Percentiles rank a stretch among this genome's conserved stretches.
Evolutionary conservation across 805 yeast genomes (phyloP).

Genomic region (Ogataea degrootiae): DNA sequence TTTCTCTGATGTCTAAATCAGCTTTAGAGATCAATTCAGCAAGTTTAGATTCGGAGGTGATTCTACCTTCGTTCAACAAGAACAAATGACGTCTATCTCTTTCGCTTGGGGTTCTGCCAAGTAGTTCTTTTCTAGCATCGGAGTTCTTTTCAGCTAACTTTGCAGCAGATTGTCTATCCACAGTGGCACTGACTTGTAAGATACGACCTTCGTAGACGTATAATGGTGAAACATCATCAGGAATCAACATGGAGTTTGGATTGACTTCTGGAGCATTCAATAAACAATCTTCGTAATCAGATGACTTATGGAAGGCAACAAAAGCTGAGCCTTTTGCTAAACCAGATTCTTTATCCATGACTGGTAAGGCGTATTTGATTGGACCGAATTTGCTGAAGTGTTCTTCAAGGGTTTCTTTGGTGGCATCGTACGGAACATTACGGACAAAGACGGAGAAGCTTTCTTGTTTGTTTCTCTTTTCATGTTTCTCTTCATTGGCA

Average conservation of each 20-base stretch:
- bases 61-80: slow-evolving; percentile 90
- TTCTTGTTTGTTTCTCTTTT: slow-evolving; percentile 55
- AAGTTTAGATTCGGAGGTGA: slow-evolving; percentile 72
- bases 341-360: slow-evolving; percentile 78
- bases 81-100: slow-evolving; percentile 82
- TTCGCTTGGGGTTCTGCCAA: slow-evolving; percentile 77
- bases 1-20: slow-evolving; percentile 84
- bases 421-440: slow-evolving; percentile 93
- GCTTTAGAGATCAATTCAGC: slow-evolving; percentile 62
- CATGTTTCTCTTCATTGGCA: slow-evolving; percentile 23
- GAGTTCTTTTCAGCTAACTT: slow-evolving; percentile 70
- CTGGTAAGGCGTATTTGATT: slow-evolving; percentile 90
- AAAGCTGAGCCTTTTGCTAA: slow-evolving; percentile 93
- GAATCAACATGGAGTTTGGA: slow-evolving; percentile 61
- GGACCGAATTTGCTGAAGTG: slow-evolving; percentile 84
- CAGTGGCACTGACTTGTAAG: slow-evolving; percentile 76
- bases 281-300: slow-evolving; percentile 63
- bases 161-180: slow-evolving; percentile 79
- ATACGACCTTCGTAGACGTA: slow-evolving; percentile 94
- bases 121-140: slow-evolving; percentile 61
- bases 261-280: slow-evolving; percentile 70
- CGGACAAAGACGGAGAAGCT: slow-evolving; percentile 77
- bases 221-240: slow-evolving; percentile 86
- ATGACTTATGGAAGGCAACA: slow-evolving; percentile 70
- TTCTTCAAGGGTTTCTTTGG: slow-evolving; percentile 66